A percentile compares a stretch with the other conserved stretches of the same genome.
phyloP scores from a whole-genome alignment of 106 monocot genomes.

The Dioscorea zingiberensis region DNA sequence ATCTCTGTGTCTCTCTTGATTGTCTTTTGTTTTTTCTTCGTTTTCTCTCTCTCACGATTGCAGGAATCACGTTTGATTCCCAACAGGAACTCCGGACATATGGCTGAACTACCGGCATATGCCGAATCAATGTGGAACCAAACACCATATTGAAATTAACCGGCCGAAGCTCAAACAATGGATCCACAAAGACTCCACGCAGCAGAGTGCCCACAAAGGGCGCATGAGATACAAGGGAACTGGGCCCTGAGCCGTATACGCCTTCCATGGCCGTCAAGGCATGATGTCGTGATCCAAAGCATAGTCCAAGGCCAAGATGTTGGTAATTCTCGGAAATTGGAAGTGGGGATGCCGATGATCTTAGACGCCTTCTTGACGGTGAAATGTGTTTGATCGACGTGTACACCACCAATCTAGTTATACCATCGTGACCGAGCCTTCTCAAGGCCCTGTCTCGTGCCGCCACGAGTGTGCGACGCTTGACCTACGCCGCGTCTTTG shows the following conservation, averaged over 20 bases:
- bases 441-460: slow-evolving; percentile 32
- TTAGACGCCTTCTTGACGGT: slow-evolving; percentile 31
- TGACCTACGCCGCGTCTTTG: slow-evolving; percentile 34
- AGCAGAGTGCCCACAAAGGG: slow-evolving; percentile 36
- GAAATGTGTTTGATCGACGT: slow-evolving; percentile 62
- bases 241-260: slow-evolving; percentile 19
- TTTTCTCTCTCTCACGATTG: too few relatives aligned
- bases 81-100: slow-evolving; percentile 39
- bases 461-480: slow-evolving; percentile 32
- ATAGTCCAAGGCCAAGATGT: slow-evolving; percentile 17
- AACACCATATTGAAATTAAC: slow-evolving; percentile 12
- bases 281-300: slow-evolving; percentile 9
- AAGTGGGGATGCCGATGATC: slow-evolving; percentile 31
- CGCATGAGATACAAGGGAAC: slow-evolving; percentile 40
- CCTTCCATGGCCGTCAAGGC: slow-evolving; percentile 1
- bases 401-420: slow-evolving; percentile 34
- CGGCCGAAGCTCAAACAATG: slow-evolving; percentile 21
- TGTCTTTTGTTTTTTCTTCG: too few relatives aligned
- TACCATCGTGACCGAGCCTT: slow-evolving; percentile 4
- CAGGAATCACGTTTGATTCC: too few relatives aligned
- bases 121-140: slow-evolving; percentile 47
- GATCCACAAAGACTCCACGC: slow-evolving; percentile 37
- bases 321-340: slow-evolving; percentile 26
- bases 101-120: slow-evolving; percentile 26
- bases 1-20: too few relatives aligned